Conservation (phyloP, 129 eudicot species). For the Saposhnikovia divaricata region DNA sequence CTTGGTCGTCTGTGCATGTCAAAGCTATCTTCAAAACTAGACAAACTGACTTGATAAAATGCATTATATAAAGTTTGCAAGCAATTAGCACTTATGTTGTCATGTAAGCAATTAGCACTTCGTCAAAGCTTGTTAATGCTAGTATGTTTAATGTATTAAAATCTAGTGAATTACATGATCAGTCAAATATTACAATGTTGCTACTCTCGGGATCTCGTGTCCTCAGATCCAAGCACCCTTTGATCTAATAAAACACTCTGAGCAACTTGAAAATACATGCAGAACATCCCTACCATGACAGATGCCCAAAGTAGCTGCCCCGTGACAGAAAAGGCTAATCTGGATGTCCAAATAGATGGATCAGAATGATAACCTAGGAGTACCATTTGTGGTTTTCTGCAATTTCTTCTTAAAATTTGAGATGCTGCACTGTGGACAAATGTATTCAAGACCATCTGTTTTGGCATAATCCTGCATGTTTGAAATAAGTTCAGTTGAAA, state of each 20-base stretch:
- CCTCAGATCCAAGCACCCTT: no score
- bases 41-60: no score
- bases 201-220: no score
- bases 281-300: background rate
- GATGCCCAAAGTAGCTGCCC: background rate
- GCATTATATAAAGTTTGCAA: no score
- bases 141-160: background rate
- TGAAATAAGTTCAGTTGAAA: background rate
- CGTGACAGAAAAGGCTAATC: background rate
- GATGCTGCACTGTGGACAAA: slow-evolving; percentile 95
- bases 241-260: no score
- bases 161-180: background rate
- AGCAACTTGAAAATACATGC: background rate
- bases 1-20: no score
- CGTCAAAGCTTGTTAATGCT: background rate
- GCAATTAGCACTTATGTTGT: no score
- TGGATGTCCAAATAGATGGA: background rate
- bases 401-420: slow-evolving; percentile 77
- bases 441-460: slow-evolving; percentile 96
- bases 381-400: slow-evolving; percentile 68
- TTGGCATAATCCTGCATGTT: slow-evolving; percentile 88
- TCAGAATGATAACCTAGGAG: slow-evolving; percentile 24
- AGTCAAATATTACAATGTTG: background rate
- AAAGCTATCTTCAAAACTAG: no score
- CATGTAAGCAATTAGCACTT: no score